Evolutionary conservation across 1,284 basidiomycete species (phyloP).

Genomic region (Ceratobasidium papillatum): DNA sequence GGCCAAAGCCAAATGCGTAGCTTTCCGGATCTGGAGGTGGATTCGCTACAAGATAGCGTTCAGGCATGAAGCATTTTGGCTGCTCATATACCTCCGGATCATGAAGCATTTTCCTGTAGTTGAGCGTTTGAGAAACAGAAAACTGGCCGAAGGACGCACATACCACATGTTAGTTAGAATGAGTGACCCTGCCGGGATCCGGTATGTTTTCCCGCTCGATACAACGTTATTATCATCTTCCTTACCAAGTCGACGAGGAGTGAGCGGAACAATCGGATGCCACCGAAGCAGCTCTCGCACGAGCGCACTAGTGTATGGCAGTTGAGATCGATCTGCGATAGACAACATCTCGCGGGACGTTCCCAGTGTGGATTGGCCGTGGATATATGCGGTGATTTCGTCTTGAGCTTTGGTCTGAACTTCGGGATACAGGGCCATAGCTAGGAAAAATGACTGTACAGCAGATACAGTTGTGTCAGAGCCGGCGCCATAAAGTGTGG

Average conservation of each 20-base stretch:
- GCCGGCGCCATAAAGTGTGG: background rate
- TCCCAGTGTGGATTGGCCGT: background rate
- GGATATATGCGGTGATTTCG: background rate
- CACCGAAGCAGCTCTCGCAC: conserved; percentile 1
- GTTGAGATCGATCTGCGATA: background rate
- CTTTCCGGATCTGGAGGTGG: conserved; percentile 1
- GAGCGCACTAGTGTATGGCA: conserved; percentile 5
- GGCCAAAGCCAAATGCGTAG: conserved; percentile 8
- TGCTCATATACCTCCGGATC: conserved; percentile 8
- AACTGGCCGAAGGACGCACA: background rate
- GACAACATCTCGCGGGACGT: background rate
- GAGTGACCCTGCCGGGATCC: conserved; percentile 4
- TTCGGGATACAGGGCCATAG: conserved; percentile 21
- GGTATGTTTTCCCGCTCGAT: background rate
- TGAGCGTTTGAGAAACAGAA: no score
- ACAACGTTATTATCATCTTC: conserved; percentile 11
- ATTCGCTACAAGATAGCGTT: background rate
- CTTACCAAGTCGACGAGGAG: background rate
- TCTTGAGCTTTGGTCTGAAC: conserved; percentile 5
- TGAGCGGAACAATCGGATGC: background rate
- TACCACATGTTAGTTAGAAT: conserved; percentile 2
- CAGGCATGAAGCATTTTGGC: background rate
- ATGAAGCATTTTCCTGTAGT: conserved; percentile 7
- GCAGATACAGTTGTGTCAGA: background rate
- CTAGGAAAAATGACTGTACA: conserved; percentile 35